Base-by-base conservation (phyloP, 345 rosid species). In the Carallia brachiata region DNA sequence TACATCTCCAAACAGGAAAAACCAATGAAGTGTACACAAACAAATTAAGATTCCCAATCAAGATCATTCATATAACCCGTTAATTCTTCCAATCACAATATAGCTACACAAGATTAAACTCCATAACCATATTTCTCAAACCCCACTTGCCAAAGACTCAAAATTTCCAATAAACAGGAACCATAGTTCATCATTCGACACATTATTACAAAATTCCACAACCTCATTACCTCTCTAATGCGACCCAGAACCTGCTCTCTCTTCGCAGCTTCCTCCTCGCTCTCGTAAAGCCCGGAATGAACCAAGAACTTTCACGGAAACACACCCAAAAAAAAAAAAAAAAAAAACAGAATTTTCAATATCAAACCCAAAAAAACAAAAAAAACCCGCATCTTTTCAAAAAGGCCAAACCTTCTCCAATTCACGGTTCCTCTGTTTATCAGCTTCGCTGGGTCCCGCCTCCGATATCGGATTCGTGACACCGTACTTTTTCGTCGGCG, bases 381-480 rank as follows among this genome's bases (percentile, higher is more conserved):
- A n/a, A n/a, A 6, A 32, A 32, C 1, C 34, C 2, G 34, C 34
- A 32, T 32, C 34, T 1, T 32, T 32, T 32, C 34, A 34, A 6
- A 81, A 61, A 66, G 5, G 78, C 7, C n/a, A 53, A 12, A 87
- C 98, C 93, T 87, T 89, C 76, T 87, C 90, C 36, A 93, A 82
- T 75, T 88, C 90, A 1, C 61, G 40, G 77, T 80, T 89, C 39
- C 90, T 86, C 74, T 79, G 92, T 19, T 78, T 18, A 89, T 93
- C 97, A 44, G 80, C 86, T 19, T 88, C 78, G 0, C 84, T 81
- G 32, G 98, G 98, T 58, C 89, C 94, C 30, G 90, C 80, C 62
- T 86, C 65, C 27, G 98, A 93, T 67, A 93, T 88, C 30, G 96
- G 96, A 66, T 89, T 84, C 70, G 90, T 88, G 40, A 89, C 90